Evolutionary conservation across 768 basidiomycete genomes (phyloP).

Genomic region (Pholiota conissans): DNA sequence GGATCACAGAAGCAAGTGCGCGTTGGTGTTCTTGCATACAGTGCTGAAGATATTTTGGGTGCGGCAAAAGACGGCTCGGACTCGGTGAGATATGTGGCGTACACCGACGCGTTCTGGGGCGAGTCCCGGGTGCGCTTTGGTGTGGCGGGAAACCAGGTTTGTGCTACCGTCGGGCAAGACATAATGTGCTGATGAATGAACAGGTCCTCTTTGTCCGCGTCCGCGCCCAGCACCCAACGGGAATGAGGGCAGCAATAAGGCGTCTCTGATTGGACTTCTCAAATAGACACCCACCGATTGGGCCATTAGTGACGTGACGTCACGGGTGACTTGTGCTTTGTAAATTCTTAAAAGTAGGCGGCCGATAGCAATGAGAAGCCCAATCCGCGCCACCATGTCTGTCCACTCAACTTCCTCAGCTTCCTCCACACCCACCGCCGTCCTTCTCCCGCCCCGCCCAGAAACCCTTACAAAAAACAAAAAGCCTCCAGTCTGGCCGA

Average conservation of each 20-base stretch:
- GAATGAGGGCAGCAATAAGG: background rate
- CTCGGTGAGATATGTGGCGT: slow-evolving; percentile 5
- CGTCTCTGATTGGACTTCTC: background rate
- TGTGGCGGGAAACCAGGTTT: slow-evolving; percentile 6
- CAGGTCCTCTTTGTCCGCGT: background rate
- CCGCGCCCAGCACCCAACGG: background rate
- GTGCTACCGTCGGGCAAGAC: background rate
- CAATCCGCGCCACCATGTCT: slow-evolving; percentile 17
- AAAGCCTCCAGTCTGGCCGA: slow-evolving; percentile 67
- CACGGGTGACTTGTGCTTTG: background rate
- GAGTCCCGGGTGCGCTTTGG: slow-evolving; percentile 2
- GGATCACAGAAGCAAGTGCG: slow-evolving; percentile 5
- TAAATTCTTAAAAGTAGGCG: background rate
- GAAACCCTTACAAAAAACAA: slow-evolving; percentile 21
- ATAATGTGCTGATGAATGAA: background rate
- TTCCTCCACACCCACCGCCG: slow-evolving; percentile 26
- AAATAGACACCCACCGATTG: background rate
- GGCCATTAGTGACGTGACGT: background rate
- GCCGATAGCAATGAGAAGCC: no score
- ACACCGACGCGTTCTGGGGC: slow-evolving; percentile 11
- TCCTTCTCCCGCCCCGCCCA: slow-evolving; percentile 33
- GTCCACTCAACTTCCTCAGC: slow-evolving; percentile 16
- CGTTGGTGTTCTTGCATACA: slow-evolving; percentile 5
- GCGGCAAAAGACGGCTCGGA: slow-evolving; percentile 2
- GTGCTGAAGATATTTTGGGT: slow-evolving; percentile 6